phyloP scores from a whole-genome alignment of 2,329 filamentous ascomycete genomes.

The Fusarium nygamai region DNA sequence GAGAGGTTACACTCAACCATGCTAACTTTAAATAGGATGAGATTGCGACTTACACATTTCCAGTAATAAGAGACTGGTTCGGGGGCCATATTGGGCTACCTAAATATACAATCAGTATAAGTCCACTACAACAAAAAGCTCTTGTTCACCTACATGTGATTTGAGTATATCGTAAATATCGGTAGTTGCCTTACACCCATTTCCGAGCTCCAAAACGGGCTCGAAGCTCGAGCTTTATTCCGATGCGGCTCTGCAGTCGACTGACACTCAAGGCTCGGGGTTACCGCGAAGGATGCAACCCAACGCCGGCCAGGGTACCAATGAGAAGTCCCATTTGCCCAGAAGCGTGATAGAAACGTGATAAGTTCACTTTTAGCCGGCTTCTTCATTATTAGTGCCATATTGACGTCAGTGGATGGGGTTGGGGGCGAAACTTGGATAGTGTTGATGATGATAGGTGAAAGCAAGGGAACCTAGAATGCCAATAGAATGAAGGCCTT shows the following conservation, averaged over 20 bases:
- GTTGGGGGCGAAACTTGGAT: neutral
- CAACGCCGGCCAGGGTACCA: neutral
- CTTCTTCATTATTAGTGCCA: neutral
- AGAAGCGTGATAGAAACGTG: neutral
- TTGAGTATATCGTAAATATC: neutral
- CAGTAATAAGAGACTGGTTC: neutral
- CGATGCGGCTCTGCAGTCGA: constrained; percentile 10
- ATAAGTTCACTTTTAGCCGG: neutral
- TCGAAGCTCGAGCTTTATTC: constrained; percentile 5
- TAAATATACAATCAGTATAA: neutral
- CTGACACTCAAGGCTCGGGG: neutral
- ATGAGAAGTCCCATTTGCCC: neutral
- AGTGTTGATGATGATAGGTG: neutral
- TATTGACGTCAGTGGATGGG: neutral
- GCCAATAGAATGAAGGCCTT: neutral
- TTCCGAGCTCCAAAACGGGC: neutral
- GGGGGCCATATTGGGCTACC: neutral
- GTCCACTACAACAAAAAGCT: neutral
- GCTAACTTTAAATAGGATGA: fast-evolving
- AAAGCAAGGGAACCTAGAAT: neutral
- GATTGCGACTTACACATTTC: neutral
- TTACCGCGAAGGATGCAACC: neutral
- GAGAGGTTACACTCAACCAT: neutral
- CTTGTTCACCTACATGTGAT: neutral
- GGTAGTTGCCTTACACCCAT: neutral